phyloP scores from a whole-genome alignment of 108 stramenopile genomes.

The Skeletonema grethae region DNA sequence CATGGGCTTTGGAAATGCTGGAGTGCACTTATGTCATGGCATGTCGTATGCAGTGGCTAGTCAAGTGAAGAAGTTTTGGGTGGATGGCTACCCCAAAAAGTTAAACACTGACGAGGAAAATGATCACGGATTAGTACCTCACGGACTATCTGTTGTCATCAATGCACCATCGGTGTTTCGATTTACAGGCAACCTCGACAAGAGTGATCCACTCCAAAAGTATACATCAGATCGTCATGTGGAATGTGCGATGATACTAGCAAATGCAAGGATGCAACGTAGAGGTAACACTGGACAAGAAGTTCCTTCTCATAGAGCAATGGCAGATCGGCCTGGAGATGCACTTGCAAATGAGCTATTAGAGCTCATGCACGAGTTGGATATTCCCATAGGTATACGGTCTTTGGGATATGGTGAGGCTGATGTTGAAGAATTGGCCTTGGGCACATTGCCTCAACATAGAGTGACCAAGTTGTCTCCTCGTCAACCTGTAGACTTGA shows the following conservation, averaged over 20 bases:
- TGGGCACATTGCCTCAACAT: constrained; percentile 59
- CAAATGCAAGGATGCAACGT: constrained; percentile 22
- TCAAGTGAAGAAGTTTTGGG: constrained; percentile 36
- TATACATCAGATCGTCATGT: constrained; percentile 46
- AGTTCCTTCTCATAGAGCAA: constrained; percentile 13
- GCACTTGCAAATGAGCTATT: constrained; percentile 53
- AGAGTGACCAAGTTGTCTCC: constrained; percentile 61
- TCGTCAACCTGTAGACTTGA: constrained; percentile 40
- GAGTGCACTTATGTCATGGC: constrained; percentile 63
- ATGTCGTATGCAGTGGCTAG: constrained; percentile 61
- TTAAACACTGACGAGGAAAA: constrained; percentile 4
- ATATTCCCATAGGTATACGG: constrained; percentile 49
- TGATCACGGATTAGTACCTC: constrained; percentile 45
- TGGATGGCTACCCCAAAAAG: constrained; percentile 34
- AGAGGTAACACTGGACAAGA: background rate
- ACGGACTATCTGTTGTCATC: constrained; percentile 51
- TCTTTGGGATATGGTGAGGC: constrained; percentile 43
- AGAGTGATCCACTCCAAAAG: constrained; percentile 21
- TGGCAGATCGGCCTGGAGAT: constrained; percentile 33
- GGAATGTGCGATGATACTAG: constrained; percentile 48
- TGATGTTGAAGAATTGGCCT: constrained; percentile 49
- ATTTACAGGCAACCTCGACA: constrained; percentile 37
- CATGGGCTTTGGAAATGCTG: constrained; percentile 67
- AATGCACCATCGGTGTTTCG: constrained; percentile 55
- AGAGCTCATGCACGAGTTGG: constrained; percentile 38